A percentile compares a stretch with the other conserved stretches of the same genome.
Evolutionary conservation across 306 rosid genomes (phyloP).

Genomic region (Hippophae gyantsensis): DNA sequence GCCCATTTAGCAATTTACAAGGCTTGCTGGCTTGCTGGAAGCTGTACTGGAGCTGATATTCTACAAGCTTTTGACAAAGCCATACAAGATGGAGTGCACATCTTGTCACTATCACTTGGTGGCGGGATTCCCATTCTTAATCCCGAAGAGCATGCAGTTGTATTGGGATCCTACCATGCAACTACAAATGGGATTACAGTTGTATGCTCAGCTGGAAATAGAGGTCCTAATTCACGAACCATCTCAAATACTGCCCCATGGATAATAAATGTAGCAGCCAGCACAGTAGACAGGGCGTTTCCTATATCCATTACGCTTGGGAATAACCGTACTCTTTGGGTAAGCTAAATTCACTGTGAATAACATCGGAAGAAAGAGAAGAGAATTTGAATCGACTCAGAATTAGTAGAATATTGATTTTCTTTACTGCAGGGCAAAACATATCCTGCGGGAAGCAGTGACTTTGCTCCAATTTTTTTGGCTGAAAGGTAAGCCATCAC

Average conservation of each 20-base stretch:
- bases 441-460: too few species aligned
- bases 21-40: constrained; percentile 28
- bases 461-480: too few species aligned
- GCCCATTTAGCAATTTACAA: constrained; percentile 20
- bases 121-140: rapidly evolving
- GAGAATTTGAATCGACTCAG: too few species aligned
- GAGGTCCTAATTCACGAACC: constrained; percentile 4
- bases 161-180: constrained; percentile 39
- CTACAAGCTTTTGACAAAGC: constrained; percentile 46
- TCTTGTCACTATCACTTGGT: constrained; percentile 27
- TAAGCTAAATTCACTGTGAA: not conserved
- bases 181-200: constrained; percentile 31
- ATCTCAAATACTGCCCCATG: constrained; percentile 28
- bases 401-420: too few species aligned
- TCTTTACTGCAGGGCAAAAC: too few species aligned
- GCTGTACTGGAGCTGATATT: not conserved
- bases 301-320: constrained; percentile 25
- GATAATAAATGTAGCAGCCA: constrained; percentile 35
- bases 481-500: too few species aligned
- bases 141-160: constrained; percentile 6
- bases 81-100: constrained; percentile 37
- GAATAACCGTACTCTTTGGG: constrained; percentile 24
- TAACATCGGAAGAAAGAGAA: too few species aligned
- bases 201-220: constrained; percentile 27
- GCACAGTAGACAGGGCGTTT: constrained; percentile 28